phyloP scores from a whole-genome alignment of 2,329 filamentous ascomycete genomes.

The Chrysoporthe austroafricana region DNA sequence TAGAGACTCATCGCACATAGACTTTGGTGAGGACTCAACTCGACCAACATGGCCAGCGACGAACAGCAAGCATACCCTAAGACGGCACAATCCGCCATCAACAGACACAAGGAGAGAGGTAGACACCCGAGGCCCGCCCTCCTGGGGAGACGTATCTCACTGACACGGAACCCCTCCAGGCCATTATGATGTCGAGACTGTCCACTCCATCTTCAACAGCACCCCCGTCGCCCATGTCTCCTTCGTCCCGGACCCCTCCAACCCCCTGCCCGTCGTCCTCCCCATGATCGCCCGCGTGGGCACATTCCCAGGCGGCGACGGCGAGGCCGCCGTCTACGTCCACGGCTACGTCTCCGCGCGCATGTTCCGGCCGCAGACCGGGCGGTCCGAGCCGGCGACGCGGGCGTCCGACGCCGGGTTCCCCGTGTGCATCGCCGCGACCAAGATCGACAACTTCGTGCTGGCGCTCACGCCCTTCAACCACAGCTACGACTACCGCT shows the following conservation, averaged over 20 bases:
- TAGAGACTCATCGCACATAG: not conserved
- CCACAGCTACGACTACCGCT: slow-evolving; percentile 88
- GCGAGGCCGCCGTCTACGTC: slow-evolving; percentile 73
- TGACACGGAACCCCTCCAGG: slow-evolving; percentile 48
- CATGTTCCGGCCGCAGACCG: slow-evolving; percentile 66
- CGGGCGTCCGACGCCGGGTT: slow-evolving; percentile 50
- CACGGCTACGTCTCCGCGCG: slow-evolving; percentile 84
- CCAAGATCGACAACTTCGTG: slow-evolving; percentile 78
- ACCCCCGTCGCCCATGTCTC: slow-evolving; percentile 79
- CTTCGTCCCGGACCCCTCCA: slow-evolving; percentile 62
- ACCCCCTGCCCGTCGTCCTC: slow-evolving; percentile 75
- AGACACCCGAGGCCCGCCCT: not conserved
- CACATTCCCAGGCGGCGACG: slow-evolving; percentile 66
- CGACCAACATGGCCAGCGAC: not conserved
- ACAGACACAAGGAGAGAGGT: slow-evolving; percentile 29
- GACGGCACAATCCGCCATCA: slow-evolving; percentile 26
- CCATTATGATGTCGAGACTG: slow-evolving; percentile 71
- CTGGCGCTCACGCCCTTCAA: slow-evolving; percentile 78
- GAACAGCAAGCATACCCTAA: slow-evolving; percentile 15
- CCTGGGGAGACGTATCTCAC: not conserved
- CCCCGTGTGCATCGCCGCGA: slow-evolving; percentile 73
- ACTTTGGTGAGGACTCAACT: not conserved
- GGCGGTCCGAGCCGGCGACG: slow-evolving; percentile 34
- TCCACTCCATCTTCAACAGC: slow-evolving; percentile 76
- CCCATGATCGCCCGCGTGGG: slow-evolving; percentile 88